phyloP scores from a whole-genome alignment of 2,329 filamentous ascomycete species.

The Penicillium sp. region DNA sequence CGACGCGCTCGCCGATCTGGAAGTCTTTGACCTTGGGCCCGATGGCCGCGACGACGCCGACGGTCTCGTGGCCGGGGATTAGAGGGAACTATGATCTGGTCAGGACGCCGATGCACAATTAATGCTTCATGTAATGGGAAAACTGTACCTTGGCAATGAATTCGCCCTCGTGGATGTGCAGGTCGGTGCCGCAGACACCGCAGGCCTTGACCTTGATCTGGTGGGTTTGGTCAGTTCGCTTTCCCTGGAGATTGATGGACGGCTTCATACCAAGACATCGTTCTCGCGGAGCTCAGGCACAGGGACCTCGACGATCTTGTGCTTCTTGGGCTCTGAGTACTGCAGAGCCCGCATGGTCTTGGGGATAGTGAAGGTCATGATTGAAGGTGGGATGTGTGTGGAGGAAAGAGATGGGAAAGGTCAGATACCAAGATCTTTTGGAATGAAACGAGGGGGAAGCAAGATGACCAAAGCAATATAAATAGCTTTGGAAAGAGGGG shows the following conservation, averaged over 20 bases:
- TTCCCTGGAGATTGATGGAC: neutral
- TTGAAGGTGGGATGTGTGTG: neutral
- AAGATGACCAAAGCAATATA: neutral
- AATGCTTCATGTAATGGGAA: neutral
- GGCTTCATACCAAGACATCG: constrained; percentile 11
- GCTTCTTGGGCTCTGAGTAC: constrained; percentile 12
- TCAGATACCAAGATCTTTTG: neutral
- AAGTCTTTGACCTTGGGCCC: constrained; percentile 53
- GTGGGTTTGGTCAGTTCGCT: neutral
- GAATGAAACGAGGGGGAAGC: neutral
- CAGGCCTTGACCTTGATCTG: constrained; percentile 54
- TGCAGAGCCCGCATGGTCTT: constrained; percentile 14
- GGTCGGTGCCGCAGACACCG: constrained; percentile 53
- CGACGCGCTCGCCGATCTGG: constrained; percentile 54
- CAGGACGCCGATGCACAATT: neutral
- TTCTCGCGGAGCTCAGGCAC: constrained; percentile 14
- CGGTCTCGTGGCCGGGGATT: constrained; percentile 60
- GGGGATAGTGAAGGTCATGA: constrained; percentile 8
- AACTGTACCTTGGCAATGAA: constrained; percentile 48
- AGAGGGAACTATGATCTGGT: constrained; percentile 47
- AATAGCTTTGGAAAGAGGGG: neutral
- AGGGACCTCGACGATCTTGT: constrained; percentile 11
- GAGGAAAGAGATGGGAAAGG: neutral
- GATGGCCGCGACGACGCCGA: constrained; percentile 55
- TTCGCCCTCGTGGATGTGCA: constrained; percentile 54